These are phyloP conservation scores for Luvunga scandens DNA, from an alignment of 345 rosid genomes.

Conservation along the genomic window DNA sequence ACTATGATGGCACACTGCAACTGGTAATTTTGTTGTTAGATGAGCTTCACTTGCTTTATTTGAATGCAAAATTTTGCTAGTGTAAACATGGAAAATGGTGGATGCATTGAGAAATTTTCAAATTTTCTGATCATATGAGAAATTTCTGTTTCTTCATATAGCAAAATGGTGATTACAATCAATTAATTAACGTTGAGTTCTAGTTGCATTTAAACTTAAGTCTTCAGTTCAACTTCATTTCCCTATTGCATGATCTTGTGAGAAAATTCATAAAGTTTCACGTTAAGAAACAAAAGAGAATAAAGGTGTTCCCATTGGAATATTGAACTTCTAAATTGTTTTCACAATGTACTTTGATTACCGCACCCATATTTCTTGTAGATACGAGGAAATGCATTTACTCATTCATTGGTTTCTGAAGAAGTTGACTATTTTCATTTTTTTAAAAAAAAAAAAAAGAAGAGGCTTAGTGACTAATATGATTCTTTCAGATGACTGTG, in stretches of 20 bases:
- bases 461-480: not conserved
- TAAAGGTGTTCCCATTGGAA: not conserved
- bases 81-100: not conserved
- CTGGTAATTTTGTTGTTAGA: constrained; percentile 38
- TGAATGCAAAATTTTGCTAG: not conserved
- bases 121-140: not conserved
- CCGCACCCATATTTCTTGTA: not conserved
- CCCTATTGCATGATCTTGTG: not conserved
- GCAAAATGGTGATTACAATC: not conserved
- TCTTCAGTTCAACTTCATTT: not conserved
- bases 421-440: too few species aligned
- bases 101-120: not conserved
- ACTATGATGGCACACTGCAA: constrained; percentile 34
- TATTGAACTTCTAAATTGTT: not conserved
- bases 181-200: not conserved
- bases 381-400: not conserved
- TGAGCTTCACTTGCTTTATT: not conserved
- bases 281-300: too few species aligned
- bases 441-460: too few species aligned
- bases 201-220: not conserved
- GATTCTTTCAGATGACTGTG: constrained; percentile 32
- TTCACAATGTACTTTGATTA: not conserved
- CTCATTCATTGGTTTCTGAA: not conserved
- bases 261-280: not conserved
- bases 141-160: not conserved